Conservation (phyloP, 768 basidiomycete species). For the Butyriboletus loyo region DNA sequence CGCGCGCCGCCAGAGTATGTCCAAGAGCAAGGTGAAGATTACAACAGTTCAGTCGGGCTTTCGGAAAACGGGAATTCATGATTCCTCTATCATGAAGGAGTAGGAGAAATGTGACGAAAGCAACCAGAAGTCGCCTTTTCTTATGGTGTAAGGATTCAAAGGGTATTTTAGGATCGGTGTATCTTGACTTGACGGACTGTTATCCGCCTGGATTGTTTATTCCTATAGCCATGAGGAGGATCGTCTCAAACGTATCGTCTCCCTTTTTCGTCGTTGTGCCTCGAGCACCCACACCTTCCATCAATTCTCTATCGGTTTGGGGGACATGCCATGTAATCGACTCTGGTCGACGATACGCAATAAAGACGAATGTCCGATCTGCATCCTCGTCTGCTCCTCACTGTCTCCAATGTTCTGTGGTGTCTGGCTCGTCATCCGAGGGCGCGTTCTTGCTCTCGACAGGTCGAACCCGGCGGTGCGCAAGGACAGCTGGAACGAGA, state of each 20-base stretch:
- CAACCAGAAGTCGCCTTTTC: not conserved
- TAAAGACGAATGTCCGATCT: slow-evolving; percentile 56
- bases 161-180: not conserved
- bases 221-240: slow-evolving; percentile 44
- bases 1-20: slow-evolving; percentile 54
- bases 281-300: slow-evolving; percentile 54
- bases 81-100: slow-evolving; percentile 33
- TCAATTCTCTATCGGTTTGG: slow-evolving; percentile 47
- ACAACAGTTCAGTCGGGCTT: slow-evolving; percentile 49
- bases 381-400: slow-evolving; percentile 39
- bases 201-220: slow-evolving; percentile 8
- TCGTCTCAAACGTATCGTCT: slow-evolving; percentile 71
- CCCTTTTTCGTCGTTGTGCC: slow-evolving; percentile 43
- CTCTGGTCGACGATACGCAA: slow-evolving; percentile 53
- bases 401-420: slow-evolving; percentile 34
- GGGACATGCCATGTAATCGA: slow-evolving; percentile 61
- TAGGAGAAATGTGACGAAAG: not conserved
- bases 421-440: not conserved
- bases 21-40: slow-evolving; percentile 41
- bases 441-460: no score
- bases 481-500: slow-evolving; percentile 54
- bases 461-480: slow-evolving; percentile 4
- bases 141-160: not conserved
- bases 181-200: not conserved
- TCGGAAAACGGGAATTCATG: slow-evolving; percentile 57